phyloP scores from a whole-genome alignment of 1,139 yeast genomes.

The Ashbya aceris region DNA sequence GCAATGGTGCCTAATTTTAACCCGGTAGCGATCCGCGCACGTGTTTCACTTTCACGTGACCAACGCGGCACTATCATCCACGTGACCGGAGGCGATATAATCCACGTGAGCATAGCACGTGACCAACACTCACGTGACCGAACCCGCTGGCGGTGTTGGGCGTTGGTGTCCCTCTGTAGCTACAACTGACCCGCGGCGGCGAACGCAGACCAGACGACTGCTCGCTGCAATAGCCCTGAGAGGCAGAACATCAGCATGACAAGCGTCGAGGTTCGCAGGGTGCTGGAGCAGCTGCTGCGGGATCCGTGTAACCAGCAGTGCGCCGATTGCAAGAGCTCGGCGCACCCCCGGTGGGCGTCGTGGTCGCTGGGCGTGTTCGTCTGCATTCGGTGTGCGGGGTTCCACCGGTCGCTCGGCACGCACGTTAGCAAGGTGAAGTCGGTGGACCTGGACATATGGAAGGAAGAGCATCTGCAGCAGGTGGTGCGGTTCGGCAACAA shows the following conservation, averaged over 20 bases:
- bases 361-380: slow-evolving; percentile 92
- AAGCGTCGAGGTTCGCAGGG: slow-evolving; percentile 32
- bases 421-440: slow-evolving; percentile 83
- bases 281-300: slow-evolving; percentile 60
- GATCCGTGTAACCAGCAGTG: slow-evolving; percentile 72
- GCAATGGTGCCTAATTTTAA: too few species aligned
- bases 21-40: too few species aligned
- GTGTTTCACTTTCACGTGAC: too few species aligned
- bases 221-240: too few species aligned
- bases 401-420: slow-evolving; percentile 91
- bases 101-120: too few species aligned
- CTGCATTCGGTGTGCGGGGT: slow-evolving; percentile 90
- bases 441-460: slow-evolving; percentile 94
- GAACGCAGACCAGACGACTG: too few species aligned
- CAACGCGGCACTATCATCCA: too few species aligned
- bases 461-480: slow-evolving; percentile 78
- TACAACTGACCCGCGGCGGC: too few species aligned
- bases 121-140: too few species aligned
- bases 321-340: slow-evolving; percentile 83
- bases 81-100: too few species aligned
- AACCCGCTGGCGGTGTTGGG: too few species aligned
- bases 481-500: slow-evolving; percentile 85
- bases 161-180: too few species aligned
- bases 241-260: slow-evolving; percentile 11
- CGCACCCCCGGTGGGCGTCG: slow-evolving; percentile 96